A percentile compares a stretch with the other conserved stretches of the same genome.
Conservation (phyloP, 1,284 basidiomycete species). For the Trichosporon sp. region DNA sequence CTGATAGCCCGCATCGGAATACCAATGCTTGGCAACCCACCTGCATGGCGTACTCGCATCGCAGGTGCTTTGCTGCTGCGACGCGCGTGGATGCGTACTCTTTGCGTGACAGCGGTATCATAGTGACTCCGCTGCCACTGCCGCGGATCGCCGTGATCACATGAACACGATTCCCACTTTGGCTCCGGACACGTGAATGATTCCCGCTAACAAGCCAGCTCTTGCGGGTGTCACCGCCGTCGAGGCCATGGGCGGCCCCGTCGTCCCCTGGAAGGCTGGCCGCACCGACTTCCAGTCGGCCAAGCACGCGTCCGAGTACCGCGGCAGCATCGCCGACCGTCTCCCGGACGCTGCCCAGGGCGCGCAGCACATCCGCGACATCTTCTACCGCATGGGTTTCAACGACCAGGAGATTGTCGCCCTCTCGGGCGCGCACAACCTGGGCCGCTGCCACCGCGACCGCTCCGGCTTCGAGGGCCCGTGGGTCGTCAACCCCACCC, state of each 20-base stretch:
- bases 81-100: neutral
- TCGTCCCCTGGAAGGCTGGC: constrained; percentile 60
- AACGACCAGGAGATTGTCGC: constrained; percentile 63
- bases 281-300: constrained; percentile 59
- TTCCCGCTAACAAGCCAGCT: constrained; percentile 30
- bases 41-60: neutral
- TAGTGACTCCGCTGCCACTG: constrained; percentile 6
- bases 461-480: constrained; percentile 58
- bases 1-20: neutral
- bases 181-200: neutral
- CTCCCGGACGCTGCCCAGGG: constrained; percentile 61
- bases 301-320: constrained; percentile 51
- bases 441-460: constrained; percentile 60
- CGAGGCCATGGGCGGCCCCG: constrained; percentile 60
- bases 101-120: neutral
- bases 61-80: neutral
- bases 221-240: constrained; percentile 60
- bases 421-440: constrained; percentile 61
- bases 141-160: neutral
- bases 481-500: constrained; percentile 59
- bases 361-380: constrained; percentile 59
- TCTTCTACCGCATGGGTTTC: constrained; percentile 62
- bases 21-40: neutral
- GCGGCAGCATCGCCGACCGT: constrained; percentile 53
- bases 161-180: neutral